Conservation (phyloP, 768 basidiomycete species). For the Panus rudis region DNA sequence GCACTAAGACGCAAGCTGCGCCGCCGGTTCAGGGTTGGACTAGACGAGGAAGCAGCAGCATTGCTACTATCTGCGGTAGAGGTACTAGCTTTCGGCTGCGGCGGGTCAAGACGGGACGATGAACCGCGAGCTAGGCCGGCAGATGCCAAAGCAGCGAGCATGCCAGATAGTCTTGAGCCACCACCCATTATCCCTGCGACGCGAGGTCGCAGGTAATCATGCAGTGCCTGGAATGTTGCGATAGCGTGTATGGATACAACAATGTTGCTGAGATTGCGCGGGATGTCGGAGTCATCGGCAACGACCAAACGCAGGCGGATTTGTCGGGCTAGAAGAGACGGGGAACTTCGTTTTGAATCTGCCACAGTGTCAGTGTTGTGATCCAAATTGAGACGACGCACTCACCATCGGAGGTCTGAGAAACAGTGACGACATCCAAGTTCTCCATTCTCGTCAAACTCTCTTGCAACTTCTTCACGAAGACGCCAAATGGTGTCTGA, state of each 20-base stretch:
- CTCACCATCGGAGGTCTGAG: conserved; percentile 75
- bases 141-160: conserved; percentile 85
- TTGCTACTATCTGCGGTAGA: conserved; percentile 29
- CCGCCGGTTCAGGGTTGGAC: conserved; percentile 42
- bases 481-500: conserved; percentile 60
- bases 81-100: conserved; percentile 16
- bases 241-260: conserved; percentile 98
- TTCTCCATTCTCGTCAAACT: conserved; percentile 91
- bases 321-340: conserved; percentile 87
- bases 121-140: conserved; percentile 58
- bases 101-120: conserved; percentile 21
- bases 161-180: conserved; percentile 67
- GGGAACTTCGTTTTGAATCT: conserved; percentile 90
- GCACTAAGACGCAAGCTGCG: conserved; percentile 82
- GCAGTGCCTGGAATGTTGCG: conserved; percentile 94
- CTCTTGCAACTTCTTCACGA: conserved; percentile 96
- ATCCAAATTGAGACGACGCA: conserved; percentile 7
- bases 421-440: conserved; percentile 89
- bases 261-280: conserved; percentile 80
- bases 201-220: conserved; percentile 91
- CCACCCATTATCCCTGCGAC: conserved; percentile 65
- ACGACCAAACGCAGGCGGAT: conserved; percentile 86
- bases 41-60: conserved; percentile 26
- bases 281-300: conserved; percentile 83
- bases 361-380: background rate